Percentiles rank a stretch among this genome's conserved stretches.
phyloP scores from a whole-genome alignment of 1,139 yeast genomes.

The Kodamaea arcana region DNA sequence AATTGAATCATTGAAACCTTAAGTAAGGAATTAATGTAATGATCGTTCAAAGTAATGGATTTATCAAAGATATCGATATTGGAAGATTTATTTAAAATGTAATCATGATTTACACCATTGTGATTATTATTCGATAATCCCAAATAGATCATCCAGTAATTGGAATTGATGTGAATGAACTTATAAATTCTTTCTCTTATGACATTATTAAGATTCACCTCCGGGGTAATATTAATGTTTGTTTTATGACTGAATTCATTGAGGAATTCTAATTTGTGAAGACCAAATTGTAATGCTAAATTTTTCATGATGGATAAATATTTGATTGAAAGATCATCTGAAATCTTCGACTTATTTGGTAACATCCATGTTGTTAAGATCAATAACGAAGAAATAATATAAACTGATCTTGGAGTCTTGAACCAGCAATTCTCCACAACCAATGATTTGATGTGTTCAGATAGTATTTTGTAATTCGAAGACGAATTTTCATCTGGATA shows the following conservation, averaged over 20 bases:
- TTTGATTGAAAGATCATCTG: slow-evolving; percentile 36
- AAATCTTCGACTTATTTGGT: slow-evolving; percentile 30
- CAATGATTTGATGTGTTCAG: slow-evolving; percentile 34
- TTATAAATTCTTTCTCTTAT: slow-evolving; percentile 45
- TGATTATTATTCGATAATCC: slow-evolving; percentile 38
- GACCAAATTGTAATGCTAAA: slow-evolving; percentile 41
- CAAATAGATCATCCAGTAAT: slow-evolving; percentile 42
- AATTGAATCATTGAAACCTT: slow-evolving; percentile 41
- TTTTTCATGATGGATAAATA: slow-evolving; percentile 40
- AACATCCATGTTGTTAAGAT: slow-evolving; percentile 49
- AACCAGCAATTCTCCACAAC: slow-evolving; percentile 46
- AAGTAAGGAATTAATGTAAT: slow-evolving; percentile 37
- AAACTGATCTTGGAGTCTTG: slow-evolving; percentile 43
- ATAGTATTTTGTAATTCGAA: slow-evolving; percentile 21
- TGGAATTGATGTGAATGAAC: slow-evolving; percentile 41
- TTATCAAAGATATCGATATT: slow-evolving; percentile 24
- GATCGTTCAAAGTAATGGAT: slow-evolving; percentile 21
- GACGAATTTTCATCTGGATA: slow-evolving; percentile 14
- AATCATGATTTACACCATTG: slow-evolving; percentile 42
- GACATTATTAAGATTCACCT: slow-evolving; percentile 30
- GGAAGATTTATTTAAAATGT: slow-evolving; percentile 35
- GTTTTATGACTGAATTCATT: slow-evolving; percentile 45
- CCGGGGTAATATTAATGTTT: slow-evolving; percentile 30
- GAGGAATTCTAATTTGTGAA: slow-evolving; percentile 42
- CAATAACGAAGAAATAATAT: slow-evolving; percentile 36